phyloP scores from a whole-genome alignment of 768 basidiomycete species.

The Suillus fuscotomentosus region DNA sequence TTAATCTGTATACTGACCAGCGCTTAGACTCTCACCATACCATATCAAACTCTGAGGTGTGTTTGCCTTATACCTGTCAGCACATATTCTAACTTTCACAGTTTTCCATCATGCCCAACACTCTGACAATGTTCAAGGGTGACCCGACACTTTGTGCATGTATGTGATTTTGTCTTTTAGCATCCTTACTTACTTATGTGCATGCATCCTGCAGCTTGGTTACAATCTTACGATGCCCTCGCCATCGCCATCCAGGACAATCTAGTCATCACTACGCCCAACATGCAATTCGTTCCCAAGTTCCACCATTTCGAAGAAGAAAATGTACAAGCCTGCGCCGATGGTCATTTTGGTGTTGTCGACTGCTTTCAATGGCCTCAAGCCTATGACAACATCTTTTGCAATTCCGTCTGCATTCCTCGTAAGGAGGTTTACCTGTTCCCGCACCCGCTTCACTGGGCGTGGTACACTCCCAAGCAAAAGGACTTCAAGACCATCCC shows the following conservation, averaged over 20 bases:
- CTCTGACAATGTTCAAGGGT: not conserved
- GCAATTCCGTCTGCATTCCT: not conserved
- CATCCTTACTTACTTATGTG: not conserved
- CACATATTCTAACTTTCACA: not conserved
- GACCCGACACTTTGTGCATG: not conserved
- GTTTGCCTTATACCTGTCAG: not conserved
- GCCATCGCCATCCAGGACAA: not conserved
- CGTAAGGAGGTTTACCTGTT: not conserved
- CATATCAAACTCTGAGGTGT: not conserved
- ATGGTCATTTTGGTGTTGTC: not conserved
- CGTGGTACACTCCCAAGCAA: not conserved
- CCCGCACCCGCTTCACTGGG: not conserved
- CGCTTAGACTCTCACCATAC: not conserved
- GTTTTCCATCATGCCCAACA: not conserved
- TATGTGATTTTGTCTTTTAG: not conserved
- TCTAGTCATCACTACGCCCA: not conserved
- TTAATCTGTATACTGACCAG: not conserved
- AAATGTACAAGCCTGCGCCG: not conserved
- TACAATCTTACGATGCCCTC: not conserved
- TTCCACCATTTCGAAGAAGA: not conserved
- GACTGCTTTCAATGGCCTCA: not conserved
- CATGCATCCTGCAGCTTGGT: not conserved
- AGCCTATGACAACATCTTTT: not conserved
- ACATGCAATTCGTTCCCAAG: not conserved
- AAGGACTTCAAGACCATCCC: not conserved